Conservation (phyloP, 768 basidiomycete genomes). For the Tricholomella constricta region DNA sequence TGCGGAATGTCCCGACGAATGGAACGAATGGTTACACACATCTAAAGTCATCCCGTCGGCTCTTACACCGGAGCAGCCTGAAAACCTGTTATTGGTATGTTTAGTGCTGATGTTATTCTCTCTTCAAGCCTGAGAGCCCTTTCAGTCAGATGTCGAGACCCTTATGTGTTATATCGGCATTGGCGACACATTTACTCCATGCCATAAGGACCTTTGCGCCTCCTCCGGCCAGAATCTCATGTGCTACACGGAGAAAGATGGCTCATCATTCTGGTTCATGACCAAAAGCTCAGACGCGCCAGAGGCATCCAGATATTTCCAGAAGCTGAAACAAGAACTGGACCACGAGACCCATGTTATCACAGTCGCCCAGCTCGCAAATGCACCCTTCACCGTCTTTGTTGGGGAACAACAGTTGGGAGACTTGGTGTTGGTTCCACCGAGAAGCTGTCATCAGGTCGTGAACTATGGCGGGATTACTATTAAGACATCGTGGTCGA, state of each 20-base stretch:
- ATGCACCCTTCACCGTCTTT: slow-evolving; percentile 70
- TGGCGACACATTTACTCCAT: slow-evolving; percentile 82
- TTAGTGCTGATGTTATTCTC: neutral
- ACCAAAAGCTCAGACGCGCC: slow-evolving; percentile 61
- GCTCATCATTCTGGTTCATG: slow-evolving; percentile 88
- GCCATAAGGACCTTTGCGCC: slow-evolving; percentile 83
- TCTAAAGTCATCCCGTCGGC: slow-evolving; percentile 49
- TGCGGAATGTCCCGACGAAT: slow-evolving; percentile 62
- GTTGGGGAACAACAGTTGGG: slow-evolving; percentile 73
- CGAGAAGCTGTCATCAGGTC: slow-evolving; percentile 82
- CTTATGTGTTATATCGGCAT: slow-evolving; percentile 86
- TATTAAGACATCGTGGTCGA: slow-evolving; percentile 84
- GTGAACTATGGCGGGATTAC: slow-evolving; percentile 81
- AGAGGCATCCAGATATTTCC: slow-evolving; percentile 60
- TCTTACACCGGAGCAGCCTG: slow-evolving; percentile 52
- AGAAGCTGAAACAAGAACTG: slow-evolving; percentile 53
- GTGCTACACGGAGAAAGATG: slow-evolving; percentile 74
- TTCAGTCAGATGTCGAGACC: slow-evolving; percentile 68
- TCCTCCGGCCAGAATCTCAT: slow-evolving; percentile 88
- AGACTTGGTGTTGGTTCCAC: slow-evolving; percentile 80
- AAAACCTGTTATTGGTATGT: slow-evolving; percentile 55
- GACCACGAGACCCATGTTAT: slow-evolving; percentile 75
- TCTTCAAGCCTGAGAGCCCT: neutral
- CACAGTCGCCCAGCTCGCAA: slow-evolving; percentile 60
- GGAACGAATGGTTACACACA: slow-evolving; percentile 61